Evolutionary conservation across 1,284 basidiomycete species (phyloP).

Genomic region (Wallemia mellicola): DNA sequence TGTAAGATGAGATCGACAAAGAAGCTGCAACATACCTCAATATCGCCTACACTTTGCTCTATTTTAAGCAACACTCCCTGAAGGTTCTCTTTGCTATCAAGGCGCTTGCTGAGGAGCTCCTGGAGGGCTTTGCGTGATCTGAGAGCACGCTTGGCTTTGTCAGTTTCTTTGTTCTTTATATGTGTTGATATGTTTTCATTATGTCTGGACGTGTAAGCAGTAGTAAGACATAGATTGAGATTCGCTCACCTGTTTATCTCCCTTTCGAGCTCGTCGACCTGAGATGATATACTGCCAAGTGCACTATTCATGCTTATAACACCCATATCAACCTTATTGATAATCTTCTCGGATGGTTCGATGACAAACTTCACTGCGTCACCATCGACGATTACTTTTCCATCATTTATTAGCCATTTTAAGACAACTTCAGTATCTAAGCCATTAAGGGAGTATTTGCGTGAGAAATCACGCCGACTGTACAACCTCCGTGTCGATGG

Average conservation of each 20-base stretch:
- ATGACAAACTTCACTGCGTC: not conserved
- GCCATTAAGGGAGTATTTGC: not conserved
- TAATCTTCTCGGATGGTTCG: no score
- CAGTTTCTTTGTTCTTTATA: not conserved
- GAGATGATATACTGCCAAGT: not conserved
- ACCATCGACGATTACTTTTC: not conserved
- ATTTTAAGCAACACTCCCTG: constrained; percentile 46
- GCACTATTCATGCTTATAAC: not conserved
- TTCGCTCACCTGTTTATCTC: not conserved
- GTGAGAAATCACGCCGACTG: not conserved
- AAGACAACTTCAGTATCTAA: not conserved
- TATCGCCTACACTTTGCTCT: constrained; percentile 58
- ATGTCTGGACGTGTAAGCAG: not conserved
- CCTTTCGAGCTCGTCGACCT: not conserved
- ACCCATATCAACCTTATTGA: not conserved
- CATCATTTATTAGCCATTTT: not conserved
- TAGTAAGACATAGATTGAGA: not conserved
- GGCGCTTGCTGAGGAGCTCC: constrained; percentile 40
- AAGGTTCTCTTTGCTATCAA: constrained; percentile 40
- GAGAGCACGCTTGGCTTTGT: constrained; percentile 16
- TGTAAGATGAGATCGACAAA: no score
- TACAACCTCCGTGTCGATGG: no score
- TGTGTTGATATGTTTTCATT: not conserved
- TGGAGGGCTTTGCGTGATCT: constrained; percentile 50
- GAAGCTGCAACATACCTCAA: constrained; percentile 49